phyloP scores from a whole-genome alignment of 768 basidiomycete genomes.

The Hypholoma fasciculare region DNA sequence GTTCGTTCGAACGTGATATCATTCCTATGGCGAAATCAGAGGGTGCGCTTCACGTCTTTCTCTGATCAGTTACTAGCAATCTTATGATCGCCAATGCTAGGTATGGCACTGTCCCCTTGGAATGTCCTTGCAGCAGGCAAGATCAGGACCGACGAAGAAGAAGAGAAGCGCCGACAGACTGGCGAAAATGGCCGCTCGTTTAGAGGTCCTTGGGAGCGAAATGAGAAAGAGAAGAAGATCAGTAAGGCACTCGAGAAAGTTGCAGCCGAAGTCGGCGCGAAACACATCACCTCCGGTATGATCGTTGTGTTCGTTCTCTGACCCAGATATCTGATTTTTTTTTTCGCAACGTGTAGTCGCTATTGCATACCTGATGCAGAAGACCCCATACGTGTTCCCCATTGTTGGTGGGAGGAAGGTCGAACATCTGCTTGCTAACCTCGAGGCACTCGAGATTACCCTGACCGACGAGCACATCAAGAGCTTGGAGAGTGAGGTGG shows the following conservation, averaged over 20 bases:
- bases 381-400: conserved; percentile 52
- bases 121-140: conserved; percentile 39
- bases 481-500: conserved; percentile 27
- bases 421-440: conserved; percentile 41
- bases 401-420: conserved; percentile 37
- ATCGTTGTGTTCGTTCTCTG: conserved; percentile 15
- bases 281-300: conserved; percentile 42
- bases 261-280: conserved; percentile 47
- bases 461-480: conserved; percentile 38
- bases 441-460: conserved; percentile 40
- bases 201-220: conserved; percentile 2
- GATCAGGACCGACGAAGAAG: conserved; percentile 54
- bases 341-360: conserved; percentile 33
- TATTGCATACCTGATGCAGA: conserved; percentile 56
- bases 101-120: conserved; percentile 35
- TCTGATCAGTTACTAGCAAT: background rate
- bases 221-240: background rate
- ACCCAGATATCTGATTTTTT: background rate
- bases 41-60: conserved; percentile 8
- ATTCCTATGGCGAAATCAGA: conserved; percentile 43
- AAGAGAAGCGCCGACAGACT: conserved; percentile 22
- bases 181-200: conserved; percentile 41
- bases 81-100: background rate
- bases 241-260: conserved; percentile 47
- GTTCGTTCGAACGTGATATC: conserved; percentile 55